Base-by-base conservation (phyloP, 106 monocot genomes). In the Ottelia alismoides region DNA sequence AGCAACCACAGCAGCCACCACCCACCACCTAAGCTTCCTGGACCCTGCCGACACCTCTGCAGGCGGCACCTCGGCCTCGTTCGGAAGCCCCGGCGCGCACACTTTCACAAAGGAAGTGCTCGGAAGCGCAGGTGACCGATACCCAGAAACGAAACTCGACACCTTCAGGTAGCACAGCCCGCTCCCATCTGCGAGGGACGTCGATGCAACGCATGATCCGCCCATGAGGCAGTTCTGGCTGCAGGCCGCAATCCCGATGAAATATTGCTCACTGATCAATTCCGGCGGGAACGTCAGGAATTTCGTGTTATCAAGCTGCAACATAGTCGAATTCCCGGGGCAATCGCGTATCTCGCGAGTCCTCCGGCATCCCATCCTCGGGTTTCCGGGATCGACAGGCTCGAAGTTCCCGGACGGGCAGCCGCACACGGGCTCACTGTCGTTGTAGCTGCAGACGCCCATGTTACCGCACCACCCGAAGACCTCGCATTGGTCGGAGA, bases 391-490 rank as follows among this genome's bases (percentile, higher is more conserved):
- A 51, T 92, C 64, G 0, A 30, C 20, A 11, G 32, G 30, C 23
- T 51, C 64, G 43, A 93, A 93, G 27, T 93, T 77, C 65, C 70
- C 21, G 0, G 93, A 93, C 2, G 93, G 87, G 65, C 93, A 93
- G 3, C 60, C 52, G 52, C 93, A 93, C 27, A 75, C 16, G 0
- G 93, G 93, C 14, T 65, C 45, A 0, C 80, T 63, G 27, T 75
- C 73, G 25, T 84, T 84, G 55, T 93, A 93, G 25, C 67, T 63
- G 49, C 93, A 93, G 14, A 93, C 45, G 17, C 93, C 93, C 64
- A 75, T 70, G 63, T 78, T 73, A 14, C 93, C 93, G 55, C 93
- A 93, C 53, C 66, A 93, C 5, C 84, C 87, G 68, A 88, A 93
- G 16, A 93, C 87, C 57, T 84, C 62, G 55, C 93, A 93, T 50